Conservation (phyloP, 2,329 filamentous ascomycete species). For the Aspergillus viridinutans region DNA sequence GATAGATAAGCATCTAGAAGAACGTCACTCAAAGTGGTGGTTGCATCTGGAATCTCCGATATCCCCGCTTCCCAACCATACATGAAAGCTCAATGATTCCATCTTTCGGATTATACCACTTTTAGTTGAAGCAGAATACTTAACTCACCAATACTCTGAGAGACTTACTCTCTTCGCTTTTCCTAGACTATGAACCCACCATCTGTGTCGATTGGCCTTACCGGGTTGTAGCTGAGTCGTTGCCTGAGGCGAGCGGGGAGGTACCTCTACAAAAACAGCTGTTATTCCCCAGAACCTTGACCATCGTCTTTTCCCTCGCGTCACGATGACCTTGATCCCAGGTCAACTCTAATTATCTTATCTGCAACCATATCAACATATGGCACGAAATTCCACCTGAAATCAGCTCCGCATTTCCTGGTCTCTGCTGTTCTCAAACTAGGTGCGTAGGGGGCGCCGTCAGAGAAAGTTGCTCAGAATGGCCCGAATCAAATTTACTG, state of each 20-base stretch:
- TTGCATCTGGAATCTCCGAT: not conserved
- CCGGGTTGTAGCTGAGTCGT: not conserved
- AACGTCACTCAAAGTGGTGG: not conserved
- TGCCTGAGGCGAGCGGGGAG: not conserved
- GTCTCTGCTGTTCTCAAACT: not conserved
- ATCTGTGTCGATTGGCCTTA: not conserved
- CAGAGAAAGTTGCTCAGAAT: conserved; percentile 6
- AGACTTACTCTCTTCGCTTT: not conserved
- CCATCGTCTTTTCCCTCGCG: not conserved
- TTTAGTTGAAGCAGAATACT: not conserved
- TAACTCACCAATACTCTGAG: not conserved
- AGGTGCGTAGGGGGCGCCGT: not conserved
- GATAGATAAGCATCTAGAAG: not conserved
- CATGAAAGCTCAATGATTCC: not conserved
- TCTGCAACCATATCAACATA: not conserved
- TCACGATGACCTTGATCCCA: not conserved
- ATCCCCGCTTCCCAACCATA: not conserved
- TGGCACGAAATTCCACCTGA: not conserved
- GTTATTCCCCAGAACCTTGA: not conserved
- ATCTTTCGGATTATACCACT: not conserved
- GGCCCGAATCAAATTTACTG: conserved; percentile 24
- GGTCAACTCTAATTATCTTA: not conserved
- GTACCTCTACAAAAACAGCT: not conserved
- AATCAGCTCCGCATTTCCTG: not conserved
- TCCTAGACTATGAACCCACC: not conserved